A percentile compares a stretch with the other conserved stretches of the same genome.
phyloP scores from a whole-genome alignment of 176 grass and related monocot genomes.

The Zoysia japonica region DNA sequence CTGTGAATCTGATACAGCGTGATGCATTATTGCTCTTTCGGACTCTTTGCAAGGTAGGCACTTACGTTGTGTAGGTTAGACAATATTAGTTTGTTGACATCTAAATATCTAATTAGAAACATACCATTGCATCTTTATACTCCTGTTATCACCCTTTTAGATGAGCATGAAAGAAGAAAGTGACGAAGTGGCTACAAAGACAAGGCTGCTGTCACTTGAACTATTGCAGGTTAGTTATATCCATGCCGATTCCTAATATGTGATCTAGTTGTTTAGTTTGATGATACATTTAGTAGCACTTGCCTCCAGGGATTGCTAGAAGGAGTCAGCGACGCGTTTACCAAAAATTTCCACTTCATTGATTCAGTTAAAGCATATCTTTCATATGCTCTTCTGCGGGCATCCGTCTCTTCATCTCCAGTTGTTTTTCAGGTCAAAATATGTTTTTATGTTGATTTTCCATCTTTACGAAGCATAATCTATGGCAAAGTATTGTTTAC shows the following conservation, averaged over 20 bases:
- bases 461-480: constrained; percentile 25
- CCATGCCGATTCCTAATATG: constrained; percentile 27
- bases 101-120: constrained; percentile 35
- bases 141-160: constrained; percentile 45
- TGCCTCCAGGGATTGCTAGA: constrained; percentile 85
- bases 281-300: constrained; percentile 32
- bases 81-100: constrained; percentile 27
- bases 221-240: constrained; percentile 76
- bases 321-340: constrained; percentile 84
- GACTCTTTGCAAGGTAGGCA: constrained; percentile 92
- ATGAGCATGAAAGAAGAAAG: constrained; percentile 99
- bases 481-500: constrained; percentile 25
- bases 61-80: constrained; percentile 37
- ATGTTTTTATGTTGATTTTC: constrained; percentile 18
- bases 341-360: constrained; percentile 99
- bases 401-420: constrained; percentile 84
- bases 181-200: constrained; percentile 90
- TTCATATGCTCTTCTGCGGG: constrained; percentile 89
- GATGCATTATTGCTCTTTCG: constrained; percentile 91
- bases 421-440: constrained; percentile 88
- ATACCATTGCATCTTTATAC: constrained; percentile 8
- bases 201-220: constrained; percentile 96
- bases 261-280: constrained; percentile 41
- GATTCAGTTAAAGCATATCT: constrained; percentile 99
- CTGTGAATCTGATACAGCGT: constrained; percentile 83